Base-by-base conservation (phyloP, 768 basidiomycete genomes). In the Termitomyces sp. region DNA sequence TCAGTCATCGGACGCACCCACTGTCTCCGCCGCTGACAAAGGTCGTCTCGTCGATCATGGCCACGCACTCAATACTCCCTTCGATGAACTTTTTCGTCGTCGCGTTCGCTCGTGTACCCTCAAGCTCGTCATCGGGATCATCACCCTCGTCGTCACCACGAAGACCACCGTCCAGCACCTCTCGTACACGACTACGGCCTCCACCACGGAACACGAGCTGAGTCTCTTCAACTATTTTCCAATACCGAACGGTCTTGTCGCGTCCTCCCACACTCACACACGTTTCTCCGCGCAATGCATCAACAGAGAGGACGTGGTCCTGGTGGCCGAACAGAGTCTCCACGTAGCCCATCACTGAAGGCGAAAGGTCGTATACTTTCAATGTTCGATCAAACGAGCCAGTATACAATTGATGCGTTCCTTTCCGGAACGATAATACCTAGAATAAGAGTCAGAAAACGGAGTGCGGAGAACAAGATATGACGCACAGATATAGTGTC, bases 241-340 rank as follows among this genome's bases (percentile, higher is more conserved):
- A 99, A 73, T 84, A 98, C 36, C 97, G 81, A 58, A 87, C 82
- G 0, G 94, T 97, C 68, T 92, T 88, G 76, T 99, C 97, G 34
- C 94, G 79, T 0, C 86, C 91, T 20, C 96, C 97, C 5, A 88
- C 89, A 36, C 88, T 94, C 20, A 98, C 84, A 16, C 89, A 90
- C 1, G 86, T 85, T 64, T 98, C 94, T 7, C 84, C 84, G 34
- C 90, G 85, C 16, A 98, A 81, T 6, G 92, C 80, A 61, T 94
- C 92, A 5, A 99, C 65, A 4, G 81, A 76, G 16, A 90, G 75
- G 29, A 97, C 84, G 29, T 84, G 81, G 66, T 98, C 95, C 73
- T 98, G 96, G 68, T 99, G 97, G 1, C 97, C 97, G 68, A 96
- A 99, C 4, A 98, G 77, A 8, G 96, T 98, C 70, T 99, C 96